These are phyloP conservation scores for Cardamine occulta DNA, from an alignment of 345 rosid genomes.

Conservation along the genomic window DNA sequence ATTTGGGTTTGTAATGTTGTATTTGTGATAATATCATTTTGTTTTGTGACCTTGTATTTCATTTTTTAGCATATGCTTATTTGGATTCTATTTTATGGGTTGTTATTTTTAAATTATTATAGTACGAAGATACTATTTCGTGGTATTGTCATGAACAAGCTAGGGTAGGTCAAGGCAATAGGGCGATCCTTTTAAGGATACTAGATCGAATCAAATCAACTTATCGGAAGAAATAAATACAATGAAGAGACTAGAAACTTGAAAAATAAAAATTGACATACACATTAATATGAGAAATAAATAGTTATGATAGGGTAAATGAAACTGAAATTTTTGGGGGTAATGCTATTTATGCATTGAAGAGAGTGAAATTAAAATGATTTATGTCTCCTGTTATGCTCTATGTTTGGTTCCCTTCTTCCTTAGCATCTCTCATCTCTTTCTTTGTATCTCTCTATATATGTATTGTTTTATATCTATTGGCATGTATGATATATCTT, in stretches of 20 bases:
- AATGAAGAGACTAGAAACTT: slow-evolving; percentile 9
- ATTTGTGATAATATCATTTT: slow-evolving; percentile 31
- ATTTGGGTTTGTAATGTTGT: slow-evolving; percentile 40
- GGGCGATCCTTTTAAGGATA: slow-evolving; percentile 46
- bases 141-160: slow-evolving; percentile 52
- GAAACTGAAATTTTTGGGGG: slow-evolving; percentile 45
- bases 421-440: slow-evolving; percentile 44
- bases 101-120: neutral
- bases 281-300: slow-evolving; percentile 3
- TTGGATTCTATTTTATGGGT: neutral
- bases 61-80: neutral
- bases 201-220: slow-evolving; percentile 45
- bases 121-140: slow-evolving; percentile 44
- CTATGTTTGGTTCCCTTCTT: slow-evolving; percentile 73
- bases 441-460: slow-evolving; percentile 16
- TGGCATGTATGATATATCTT: slow-evolving; percentile 6
- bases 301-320: slow-evolving; percentile 23
- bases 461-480: slow-evolving; percentile 1
- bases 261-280: neutral
- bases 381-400: slow-evolving; percentile 74
- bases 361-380: slow-evolving; percentile 40
- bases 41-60: slow-evolving; percentile 38
- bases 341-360: slow-evolving; percentile 46
- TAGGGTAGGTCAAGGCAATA: slow-evolving; percentile 43
- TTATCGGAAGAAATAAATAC: slow-evolving; percentile 11